Evolutionary conservation across 2,329 filamentous ascomycete species (phyloP).

Genomic region (Xylariaceae sp.): DNA sequence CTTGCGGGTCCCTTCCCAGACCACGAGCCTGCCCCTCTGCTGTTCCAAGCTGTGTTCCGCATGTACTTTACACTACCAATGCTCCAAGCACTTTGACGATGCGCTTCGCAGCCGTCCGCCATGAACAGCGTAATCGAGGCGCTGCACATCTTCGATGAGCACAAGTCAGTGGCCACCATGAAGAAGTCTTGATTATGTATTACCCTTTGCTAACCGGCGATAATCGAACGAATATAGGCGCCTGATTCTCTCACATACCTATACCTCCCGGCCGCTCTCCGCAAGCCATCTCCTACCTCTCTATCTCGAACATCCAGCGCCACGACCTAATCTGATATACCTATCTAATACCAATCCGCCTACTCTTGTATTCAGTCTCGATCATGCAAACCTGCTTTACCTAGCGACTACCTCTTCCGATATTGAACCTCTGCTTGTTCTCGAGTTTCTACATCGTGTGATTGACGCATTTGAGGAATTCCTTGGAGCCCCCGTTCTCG

Average conservation of each 20-base stretch:
- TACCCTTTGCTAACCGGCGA: constrained; percentile 19
- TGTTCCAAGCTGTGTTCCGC: not conserved
- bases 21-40: constrained; percentile 3
- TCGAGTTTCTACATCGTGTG: constrained; percentile 91
- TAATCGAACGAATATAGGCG: constrained; percentile 51
- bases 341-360: constrained; percentile 76
- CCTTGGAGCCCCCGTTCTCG: constrained; percentile 77
- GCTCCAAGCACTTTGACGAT: constrained; percentile 20
- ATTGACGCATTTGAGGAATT: constrained; percentile 94
- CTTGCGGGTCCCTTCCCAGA: constrained; percentile 13
- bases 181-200: not conserved
- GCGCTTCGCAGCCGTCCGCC: constrained; percentile 36
- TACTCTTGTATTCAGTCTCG: constrained; percentile 80
- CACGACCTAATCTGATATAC: constrained; percentile 82
- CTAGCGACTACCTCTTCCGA: constrained; percentile 80
- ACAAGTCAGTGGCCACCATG: constrained; percentile 58
- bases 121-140: constrained; percentile 91
- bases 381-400: constrained; percentile 83
- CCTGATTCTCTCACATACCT: constrained; percentile 82
- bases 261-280: constrained; percentile 74
- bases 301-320: constrained; percentile 75
- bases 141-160: constrained; percentile 94
- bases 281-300: constrained; percentile 73
- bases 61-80: not conserved
- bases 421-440: constrained; percentile 78